Conservation (phyloP, 139 green algal genomes). For the Spirogloea muscicola region DNA sequence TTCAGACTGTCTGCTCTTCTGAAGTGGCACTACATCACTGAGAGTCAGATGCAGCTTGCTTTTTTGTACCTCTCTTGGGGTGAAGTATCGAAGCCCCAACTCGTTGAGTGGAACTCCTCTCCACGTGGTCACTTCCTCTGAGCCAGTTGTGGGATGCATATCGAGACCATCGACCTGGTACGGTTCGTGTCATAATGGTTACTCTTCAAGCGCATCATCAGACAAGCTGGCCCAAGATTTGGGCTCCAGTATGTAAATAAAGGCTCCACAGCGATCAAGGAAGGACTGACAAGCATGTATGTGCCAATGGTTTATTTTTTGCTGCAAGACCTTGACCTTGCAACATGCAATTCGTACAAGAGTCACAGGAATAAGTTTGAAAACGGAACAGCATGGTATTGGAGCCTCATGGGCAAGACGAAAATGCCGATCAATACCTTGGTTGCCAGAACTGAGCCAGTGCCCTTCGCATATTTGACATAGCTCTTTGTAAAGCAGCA, state of each 20-base stretch:
- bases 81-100: conserved; percentile 65
- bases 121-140: background rate
- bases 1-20: too few relatives aligned
- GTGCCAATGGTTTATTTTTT: background rate
- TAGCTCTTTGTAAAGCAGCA: conserved; percentile 84
- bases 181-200: background rate
- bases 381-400: background rate
- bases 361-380: too few relatives aligned
- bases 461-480: conserved; percentile 60
- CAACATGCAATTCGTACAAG: background rate
- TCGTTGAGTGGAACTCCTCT: conserved; percentile 11
- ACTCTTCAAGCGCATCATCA: background rate
- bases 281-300: background rate
- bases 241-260: background rate
- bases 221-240: background rate
- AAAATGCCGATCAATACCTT: background rate
- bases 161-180: too few relatives aligned
- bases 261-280: background rate
- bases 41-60: background rate
- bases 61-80: conserved; percentile 58
- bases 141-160: background rate
- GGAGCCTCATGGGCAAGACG: background rate
- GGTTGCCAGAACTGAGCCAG: conserved; percentile 58
- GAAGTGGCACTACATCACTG: background rate
- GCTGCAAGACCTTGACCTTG: background rate